Conservation (phyloP, 1,139 yeast species). For the Geotrichum macrosporum region DNA sequence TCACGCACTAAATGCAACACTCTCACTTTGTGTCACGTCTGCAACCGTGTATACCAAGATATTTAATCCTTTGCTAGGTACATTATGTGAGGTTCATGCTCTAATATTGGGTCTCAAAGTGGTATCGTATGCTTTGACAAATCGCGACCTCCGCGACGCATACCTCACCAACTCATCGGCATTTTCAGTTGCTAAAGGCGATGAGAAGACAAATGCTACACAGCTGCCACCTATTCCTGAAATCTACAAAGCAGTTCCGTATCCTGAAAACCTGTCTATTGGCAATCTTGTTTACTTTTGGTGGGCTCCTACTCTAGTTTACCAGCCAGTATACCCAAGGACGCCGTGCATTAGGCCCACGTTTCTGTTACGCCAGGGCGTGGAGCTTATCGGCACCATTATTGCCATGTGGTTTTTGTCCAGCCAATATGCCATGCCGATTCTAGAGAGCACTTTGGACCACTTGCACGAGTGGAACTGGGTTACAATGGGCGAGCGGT, state of each 20-base stretch:
- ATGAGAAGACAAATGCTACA: background rate
- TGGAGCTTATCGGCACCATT: slow-evolving; percentile 37
- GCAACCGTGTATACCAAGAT: slow-evolving; percentile 37
- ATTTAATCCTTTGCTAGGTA: slow-evolving; percentile 44
- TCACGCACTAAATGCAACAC: slow-evolving; percentile 37
- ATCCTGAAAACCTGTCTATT: slow-evolving; percentile 42
- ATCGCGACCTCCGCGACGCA: slow-evolving; percentile 42
- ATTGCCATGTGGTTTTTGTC: slow-evolving; percentile 40
- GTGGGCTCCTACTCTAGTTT: slow-evolving; percentile 46
- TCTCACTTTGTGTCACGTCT: slow-evolving; percentile 36
- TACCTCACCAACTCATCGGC: slow-evolving; percentile 22
- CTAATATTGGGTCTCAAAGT: slow-evolving; percentile 42
- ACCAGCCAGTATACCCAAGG: slow-evolving; percentile 46
- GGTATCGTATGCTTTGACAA: slow-evolving; percentile 44
- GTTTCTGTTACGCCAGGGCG: slow-evolving; percentile 37
- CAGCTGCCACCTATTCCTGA: slow-evolving; percentile 32
- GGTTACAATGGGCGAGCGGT: slow-evolving; percentile 38
- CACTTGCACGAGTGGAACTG: slow-evolving; percentile 24
- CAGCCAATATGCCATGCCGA: slow-evolving; percentile 44
- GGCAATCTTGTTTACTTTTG: slow-evolving; percentile 40
- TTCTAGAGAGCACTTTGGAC: slow-evolving; percentile 38
- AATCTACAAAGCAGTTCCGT: slow-evolving; percentile 36
- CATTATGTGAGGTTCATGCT: slow-evolving; percentile 42
- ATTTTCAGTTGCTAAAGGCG: background rate
- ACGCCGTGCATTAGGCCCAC: slow-evolving; percentile 34